phyloP scores from a whole-genome alignment of 75 land plant genomes.

The Sequoiadendron giganteum region DNA sequence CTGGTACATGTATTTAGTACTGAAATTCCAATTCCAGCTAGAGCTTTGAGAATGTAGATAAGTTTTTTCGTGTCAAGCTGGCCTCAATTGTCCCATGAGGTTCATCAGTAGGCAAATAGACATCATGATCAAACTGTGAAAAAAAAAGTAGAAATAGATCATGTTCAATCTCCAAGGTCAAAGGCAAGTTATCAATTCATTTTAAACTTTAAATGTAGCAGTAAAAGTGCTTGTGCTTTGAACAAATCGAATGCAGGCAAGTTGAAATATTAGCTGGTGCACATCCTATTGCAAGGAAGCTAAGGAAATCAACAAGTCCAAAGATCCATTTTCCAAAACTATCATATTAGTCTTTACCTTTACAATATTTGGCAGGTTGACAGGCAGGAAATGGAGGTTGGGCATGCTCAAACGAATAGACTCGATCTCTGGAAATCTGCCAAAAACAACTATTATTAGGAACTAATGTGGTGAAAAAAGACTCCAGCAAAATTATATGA shows the following conservation, averaged over 20 bases:
- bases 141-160: neutral
- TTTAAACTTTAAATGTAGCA: neutral
- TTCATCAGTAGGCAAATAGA: slow-evolving; percentile 83
- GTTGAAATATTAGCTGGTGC: neutral
- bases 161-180: slow-evolving; percentile 2
- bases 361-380: slow-evolving; percentile 55
- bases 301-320: neutral
- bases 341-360: slow-evolving; percentile 41
- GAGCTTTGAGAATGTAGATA: slow-evolving; percentile 40
- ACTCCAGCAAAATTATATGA: slow-evolving; percentile 5
- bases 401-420: slow-evolving; percentile 88
- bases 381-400: slow-evolving; percentile 94
- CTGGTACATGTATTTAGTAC: neutral
- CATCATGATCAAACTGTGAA: slow-evolving; percentile 94
- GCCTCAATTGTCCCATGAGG: slow-evolving; percentile 98
- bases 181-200: neutral
- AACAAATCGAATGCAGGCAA: neutral
- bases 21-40: slow-evolving; percentile 8
- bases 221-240: neutral
- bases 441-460: slow-evolving; percentile 8
- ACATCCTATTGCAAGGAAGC: neutral
- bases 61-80: slow-evolving; percentile 46
- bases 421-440: slow-evolving; percentile 74
- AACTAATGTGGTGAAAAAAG: neutral
- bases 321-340: neutral